phyloP scores from a whole-genome alignment of 192 early-diverging fungal species.

The Thamnidium elegans region DNA sequence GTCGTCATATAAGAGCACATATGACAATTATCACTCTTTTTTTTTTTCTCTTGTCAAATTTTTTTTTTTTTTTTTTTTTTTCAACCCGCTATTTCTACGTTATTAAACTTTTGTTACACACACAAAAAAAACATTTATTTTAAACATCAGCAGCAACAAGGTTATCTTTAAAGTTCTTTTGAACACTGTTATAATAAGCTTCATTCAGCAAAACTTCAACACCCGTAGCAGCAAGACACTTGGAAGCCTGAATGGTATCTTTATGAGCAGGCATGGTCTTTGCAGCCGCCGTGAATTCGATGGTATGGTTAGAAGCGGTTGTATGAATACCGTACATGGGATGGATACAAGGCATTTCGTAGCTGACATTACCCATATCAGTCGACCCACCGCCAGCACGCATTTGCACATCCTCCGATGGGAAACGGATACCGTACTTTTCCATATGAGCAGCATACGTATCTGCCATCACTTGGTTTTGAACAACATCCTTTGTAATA shows the following conservation, averaged over 20 bases:
- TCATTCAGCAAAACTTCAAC: slow-evolving; percentile 47
- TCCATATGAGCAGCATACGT: slow-evolving; percentile 40
- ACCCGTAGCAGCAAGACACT: slow-evolving; percentile 49
- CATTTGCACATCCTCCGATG: slow-evolving; percentile 21
- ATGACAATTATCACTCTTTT: no score
- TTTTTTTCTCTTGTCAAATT: no score
- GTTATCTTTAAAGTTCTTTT: slow-evolving; percentile 14
- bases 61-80: no score
- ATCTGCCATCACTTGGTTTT: slow-evolving; percentile 41
- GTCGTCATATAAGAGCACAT: background rate
- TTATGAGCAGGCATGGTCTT: slow-evolving; percentile 56
- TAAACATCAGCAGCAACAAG: no score
- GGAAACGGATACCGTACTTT: slow-evolving; percentile 33
- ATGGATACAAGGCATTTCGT: slow-evolving; percentile 53
- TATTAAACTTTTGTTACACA: no score
- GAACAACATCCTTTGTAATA: slow-evolving; percentile 42
- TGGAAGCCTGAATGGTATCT: slow-evolving; percentile 52
- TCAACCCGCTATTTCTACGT: no score
- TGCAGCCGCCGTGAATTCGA: slow-evolving; percentile 58
- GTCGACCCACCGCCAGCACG: slow-evolving; percentile 47
- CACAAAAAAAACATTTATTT: no score
- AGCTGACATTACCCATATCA: slow-evolving; percentile 70
- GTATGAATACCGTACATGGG: slow-evolving; percentile 41
- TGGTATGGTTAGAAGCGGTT: slow-evolving; percentile 59
- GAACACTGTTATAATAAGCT: slow-evolving; percentile 44